These are phyloP conservation scores for Dipodascus albidus DNA, from an alignment of 805 yeast genomes.

Conservation along the genomic window DNA sequence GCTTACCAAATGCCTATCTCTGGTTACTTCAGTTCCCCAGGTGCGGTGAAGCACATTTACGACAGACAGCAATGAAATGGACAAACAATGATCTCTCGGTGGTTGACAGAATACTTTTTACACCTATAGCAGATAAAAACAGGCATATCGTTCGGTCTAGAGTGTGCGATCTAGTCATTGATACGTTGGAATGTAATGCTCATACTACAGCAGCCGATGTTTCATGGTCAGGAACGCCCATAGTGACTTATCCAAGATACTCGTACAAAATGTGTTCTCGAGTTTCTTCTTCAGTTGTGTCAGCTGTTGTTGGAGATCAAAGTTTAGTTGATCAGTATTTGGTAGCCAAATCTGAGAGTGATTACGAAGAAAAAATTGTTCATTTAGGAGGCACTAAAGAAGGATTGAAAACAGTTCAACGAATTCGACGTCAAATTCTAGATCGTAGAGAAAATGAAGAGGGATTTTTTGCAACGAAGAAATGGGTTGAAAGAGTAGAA, in stretches of 20 bases:
- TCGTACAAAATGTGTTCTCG: slow-evolving; percentile 23
- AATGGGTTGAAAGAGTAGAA: slow-evolving; percentile 21
- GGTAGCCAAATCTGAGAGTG: slow-evolving; percentile 16
- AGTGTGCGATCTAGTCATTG: slow-evolving; percentile 22
- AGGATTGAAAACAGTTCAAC: slow-evolving; percentile 10
- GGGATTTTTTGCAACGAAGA: slow-evolving; percentile 18
- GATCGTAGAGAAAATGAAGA: slow-evolving; percentile 13
- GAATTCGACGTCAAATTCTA: slow-evolving; percentile 15
- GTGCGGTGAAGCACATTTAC: slow-evolving; percentile 17
- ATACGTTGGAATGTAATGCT: slow-evolving; percentile 27
- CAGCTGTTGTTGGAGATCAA: slow-evolving; percentile 12
- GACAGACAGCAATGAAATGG: slow-evolving; percentile 19
- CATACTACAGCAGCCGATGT: slow-evolving; percentile 28
- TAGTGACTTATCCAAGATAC: slow-evolving; percentile 22
- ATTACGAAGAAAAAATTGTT: slow-evolving; percentile 19
- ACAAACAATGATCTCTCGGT: slow-evolving; percentile 14
- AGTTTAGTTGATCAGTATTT: slow-evolving; percentile 8
- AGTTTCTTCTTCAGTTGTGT: slow-evolving; percentile 21
- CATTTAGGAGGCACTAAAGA: slow-evolving; percentile 11
- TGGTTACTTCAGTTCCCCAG: slow-evolving; percentile 26
- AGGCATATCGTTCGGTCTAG: slow-evolving; percentile 22
- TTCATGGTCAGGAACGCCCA: slow-evolving; percentile 24
- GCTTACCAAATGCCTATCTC: slow-evolving; percentile 20
- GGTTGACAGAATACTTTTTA: slow-evolving; percentile 19
- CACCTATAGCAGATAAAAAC: slow-evolving; percentile 25